Conservation (phyloP, 225 moss, liverwort and hornwort species). For the Neckera pumila region DNA sequence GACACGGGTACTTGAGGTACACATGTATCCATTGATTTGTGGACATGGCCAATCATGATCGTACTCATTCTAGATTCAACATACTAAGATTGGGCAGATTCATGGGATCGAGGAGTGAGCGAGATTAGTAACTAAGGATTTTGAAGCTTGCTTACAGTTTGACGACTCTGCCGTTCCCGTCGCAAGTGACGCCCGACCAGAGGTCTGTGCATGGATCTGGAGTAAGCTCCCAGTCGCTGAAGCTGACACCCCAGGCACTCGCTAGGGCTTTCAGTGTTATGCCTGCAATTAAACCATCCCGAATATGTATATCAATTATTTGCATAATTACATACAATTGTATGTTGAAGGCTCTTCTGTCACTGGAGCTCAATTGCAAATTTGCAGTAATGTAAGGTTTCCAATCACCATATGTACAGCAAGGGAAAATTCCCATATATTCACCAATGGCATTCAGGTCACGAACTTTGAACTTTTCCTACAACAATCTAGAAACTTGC, state of each 20-base stretch:
- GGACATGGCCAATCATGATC: background rate
- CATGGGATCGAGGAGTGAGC: no score
- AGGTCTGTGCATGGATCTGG: conserved; percentile 11
- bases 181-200: conserved; percentile 36
- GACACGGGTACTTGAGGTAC: background rate
- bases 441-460: background rate
- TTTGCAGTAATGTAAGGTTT: background rate
- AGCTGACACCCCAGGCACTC: conserved; percentile 15
- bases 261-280: conserved; percentile 9
- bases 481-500: background rate
- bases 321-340: no score
- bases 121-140: no score
- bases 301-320: background rate
- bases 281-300: background rate
- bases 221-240: conserved; percentile 9
- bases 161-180: conserved; percentile 13
- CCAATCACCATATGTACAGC: background rate
- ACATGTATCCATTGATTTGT: background rate
- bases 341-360: background rate
- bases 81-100: background rate
- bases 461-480: background rate
- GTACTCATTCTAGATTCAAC: background rate
- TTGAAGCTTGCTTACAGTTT: conserved; percentile 9
- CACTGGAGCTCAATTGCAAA: background rate
- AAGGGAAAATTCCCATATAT: no score